A percentile compares a stretch with the other conserved stretches of the same genome.
phyloP scores from a whole-genome alignment of 2,329 filamentous ascomycete species.

The Cordyceps cicadae region DNA sequence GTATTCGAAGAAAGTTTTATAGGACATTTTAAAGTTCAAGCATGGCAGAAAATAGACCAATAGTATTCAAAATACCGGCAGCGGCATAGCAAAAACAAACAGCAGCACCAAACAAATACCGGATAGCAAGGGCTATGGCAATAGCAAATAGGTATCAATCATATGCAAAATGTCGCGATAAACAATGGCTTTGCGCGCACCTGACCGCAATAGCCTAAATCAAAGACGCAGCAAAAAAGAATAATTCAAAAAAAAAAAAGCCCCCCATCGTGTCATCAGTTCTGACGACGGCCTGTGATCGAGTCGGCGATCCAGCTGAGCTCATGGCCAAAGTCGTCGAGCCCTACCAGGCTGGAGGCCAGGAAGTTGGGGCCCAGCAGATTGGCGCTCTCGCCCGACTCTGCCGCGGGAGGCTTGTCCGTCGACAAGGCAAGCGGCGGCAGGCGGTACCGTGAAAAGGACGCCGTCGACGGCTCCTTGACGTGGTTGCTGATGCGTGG shows the following conservation, averaged over 20 bases:
- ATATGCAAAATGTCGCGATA: background rate
- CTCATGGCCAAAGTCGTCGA: conserved; percentile 37
- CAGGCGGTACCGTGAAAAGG: conserved; percentile 4
- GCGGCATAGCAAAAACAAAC: background rate
- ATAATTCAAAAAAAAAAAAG: background rate
- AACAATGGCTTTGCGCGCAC: background rate
- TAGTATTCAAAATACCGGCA: background rate
- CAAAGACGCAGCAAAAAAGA: background rate
- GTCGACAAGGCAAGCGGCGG: background rate
- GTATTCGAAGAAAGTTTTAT: too few species aligned
- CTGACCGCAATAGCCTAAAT: background rate
- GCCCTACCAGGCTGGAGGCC: conserved; percentile 26
- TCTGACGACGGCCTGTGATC: conserved; percentile 22
- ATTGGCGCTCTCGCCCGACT: background rate
- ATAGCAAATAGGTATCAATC: conserved; percentile 7
- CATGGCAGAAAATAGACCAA: background rate
- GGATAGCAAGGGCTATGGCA: background rate
- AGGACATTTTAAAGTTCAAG: background rate
- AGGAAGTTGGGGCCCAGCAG: conserved; percentile 21
- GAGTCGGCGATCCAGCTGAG: conserved; percentile 44
- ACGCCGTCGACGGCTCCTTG: background rate
- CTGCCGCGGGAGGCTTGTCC: background rate
- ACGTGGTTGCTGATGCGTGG: background rate
- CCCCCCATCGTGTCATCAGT: background rate
- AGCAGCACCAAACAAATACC: background rate